Evolutionary conservation across 228 moss, liverwort and hornwort genomes (phyloP), one percentile per base, ranked within the genome.

Genomic region (Sphagnum fallax): DNA sequence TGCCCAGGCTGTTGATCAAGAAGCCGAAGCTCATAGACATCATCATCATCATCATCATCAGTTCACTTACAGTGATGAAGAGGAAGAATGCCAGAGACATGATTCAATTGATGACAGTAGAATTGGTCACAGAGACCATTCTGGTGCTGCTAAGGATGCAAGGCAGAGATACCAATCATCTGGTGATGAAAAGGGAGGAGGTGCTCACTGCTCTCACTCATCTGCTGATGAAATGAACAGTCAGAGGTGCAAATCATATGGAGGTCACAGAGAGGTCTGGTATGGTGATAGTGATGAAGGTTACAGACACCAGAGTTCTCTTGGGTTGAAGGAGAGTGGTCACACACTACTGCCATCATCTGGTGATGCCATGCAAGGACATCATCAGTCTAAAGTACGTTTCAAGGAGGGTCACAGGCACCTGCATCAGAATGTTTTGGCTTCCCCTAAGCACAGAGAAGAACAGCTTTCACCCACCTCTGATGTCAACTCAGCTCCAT

Each of bases 231-330:
- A 47, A 48, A 48, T 52, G 4, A 69, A 55, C 4, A 48, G 51
- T 52, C 73, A 69, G 70, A 66, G 70, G 58, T 74, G 78, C 12
- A 78, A 78, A 61, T 78, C 74, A 4, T 80, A 74, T 16, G 86
- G 83, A n/a, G 82, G 80, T 1, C 80, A 76, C 64, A 72, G 70
- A 14, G 75, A 78, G 64, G 50, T 48, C 47, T 70, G 72, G 55
- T 63, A 62, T 10, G 67, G 64, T 64, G 81, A 76, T 5, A 70
- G 66, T 10, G 68, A 70, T 15, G 75, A 68, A 62, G 61, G 72
- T 53, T 78, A 82, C 0, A 73, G 73, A 62, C 78, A 77, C 65
- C 72, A 75, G 48, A 32, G 32, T 32, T 32, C 32, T 70, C 72
- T 12, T 64, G 71, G 61, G 66, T 60, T 58, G 66, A 75, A 53